Evolutionary conservation across 2,329 filamentous ascomycete species (phyloP), one percentile per base, ranked within the genome.

Genomic region (Knufia petricola): DNA sequence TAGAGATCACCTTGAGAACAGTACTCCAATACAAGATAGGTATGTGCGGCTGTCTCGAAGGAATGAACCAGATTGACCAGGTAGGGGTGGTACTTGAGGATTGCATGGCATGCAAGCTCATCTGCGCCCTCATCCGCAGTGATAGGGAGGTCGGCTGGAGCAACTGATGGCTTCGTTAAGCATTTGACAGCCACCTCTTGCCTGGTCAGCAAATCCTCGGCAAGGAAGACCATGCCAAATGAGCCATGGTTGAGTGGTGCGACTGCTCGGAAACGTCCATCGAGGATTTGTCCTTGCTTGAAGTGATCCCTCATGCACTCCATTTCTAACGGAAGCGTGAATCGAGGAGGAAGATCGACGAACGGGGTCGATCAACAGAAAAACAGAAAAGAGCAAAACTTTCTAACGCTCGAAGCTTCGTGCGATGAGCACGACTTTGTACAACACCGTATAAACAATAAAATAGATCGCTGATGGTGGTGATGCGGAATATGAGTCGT

Each of bases 181-280:
- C 90, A 95, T 72, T 98, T 98, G 77, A 98, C 85, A 54, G 92
- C 92, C 59, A 98, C 92, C 51, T 80, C 77, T 51, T 92, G 75
- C 59, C 82, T 79, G 52, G 85, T 94, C 55, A 75, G 65, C 56
- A 82, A 74, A 66, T 98, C 88, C 65, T 77, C 84, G 52, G 90
- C 92, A 70, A 88, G 82, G 69, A 95, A 95, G 61, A 98, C 92
- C 87, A 96, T 94, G 64, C 92, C 92, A 64, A 96, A 98, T 49
- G 92, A 96, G 60, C 92, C 92, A 77, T 95, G 88, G 66, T 98
- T 98, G 71, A 98, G 84, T 50, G 92, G 89, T 58, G 89, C 86
- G 63, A 95, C 77, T 49, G 89, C 94, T 70, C 85, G 76, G 68
- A 92, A 98, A 58, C 92, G 89, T 66, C 87, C 88, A 65, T 86